Evolutionary conservation across 2,329 filamentous ascomycete genomes (phyloP).

Genomic region (Chaetomiaceae sp.): DNA sequence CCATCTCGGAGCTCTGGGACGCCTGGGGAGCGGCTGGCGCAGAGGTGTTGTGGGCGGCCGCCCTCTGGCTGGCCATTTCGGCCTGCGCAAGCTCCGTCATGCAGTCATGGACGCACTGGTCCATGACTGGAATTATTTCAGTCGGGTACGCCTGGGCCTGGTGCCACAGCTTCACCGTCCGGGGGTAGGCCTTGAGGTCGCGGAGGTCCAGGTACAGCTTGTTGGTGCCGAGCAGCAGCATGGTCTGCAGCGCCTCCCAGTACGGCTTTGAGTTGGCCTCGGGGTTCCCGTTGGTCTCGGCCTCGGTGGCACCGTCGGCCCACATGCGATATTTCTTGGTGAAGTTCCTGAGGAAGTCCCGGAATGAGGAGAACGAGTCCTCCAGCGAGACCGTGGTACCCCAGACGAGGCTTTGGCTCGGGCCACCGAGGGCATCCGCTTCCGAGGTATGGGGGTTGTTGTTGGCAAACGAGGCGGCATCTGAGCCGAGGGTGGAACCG

Average conservation of each 20-base stretch:
- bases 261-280: conserved; percentile 78
- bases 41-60: conserved; percentile 50
- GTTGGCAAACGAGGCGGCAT: conserved; percentile 58
- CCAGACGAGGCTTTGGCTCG: conserved; percentile 83
- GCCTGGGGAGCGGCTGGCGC: conserved; percentile 43
- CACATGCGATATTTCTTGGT: conserved; percentile 93
- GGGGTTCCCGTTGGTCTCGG: conserved; percentile 65
- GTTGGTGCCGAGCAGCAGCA: conserved; percentile 80
- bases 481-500: conserved; percentile 47
- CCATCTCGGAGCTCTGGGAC: conserved; percentile 66
- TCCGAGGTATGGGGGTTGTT: conserved; percentile 83
- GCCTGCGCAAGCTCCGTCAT: conserved; percentile 86
- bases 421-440: conserved; percentile 79
- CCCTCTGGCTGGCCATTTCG: conserved; percentile 66
- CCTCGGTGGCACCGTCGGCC: conserved; percentile 75
- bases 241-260: conserved; percentile 77
- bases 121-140: conserved; percentile 95
- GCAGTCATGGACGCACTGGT: conserved; percentile 86
- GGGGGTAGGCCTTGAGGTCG: conserved; percentile 88
- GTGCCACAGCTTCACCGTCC: conserved; percentile 90
- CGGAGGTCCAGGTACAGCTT: conserved; percentile 83
- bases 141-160: conserved; percentile 91
- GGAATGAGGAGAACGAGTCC: conserved; percentile 81
- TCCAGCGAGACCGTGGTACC: conserved; percentile 94
- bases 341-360: conserved; percentile 89